These are phyloP conservation scores for Termitomyces sp. DNA, from an alignment of 768 basidiomycete species.

Conservation along the genomic window DNA sequence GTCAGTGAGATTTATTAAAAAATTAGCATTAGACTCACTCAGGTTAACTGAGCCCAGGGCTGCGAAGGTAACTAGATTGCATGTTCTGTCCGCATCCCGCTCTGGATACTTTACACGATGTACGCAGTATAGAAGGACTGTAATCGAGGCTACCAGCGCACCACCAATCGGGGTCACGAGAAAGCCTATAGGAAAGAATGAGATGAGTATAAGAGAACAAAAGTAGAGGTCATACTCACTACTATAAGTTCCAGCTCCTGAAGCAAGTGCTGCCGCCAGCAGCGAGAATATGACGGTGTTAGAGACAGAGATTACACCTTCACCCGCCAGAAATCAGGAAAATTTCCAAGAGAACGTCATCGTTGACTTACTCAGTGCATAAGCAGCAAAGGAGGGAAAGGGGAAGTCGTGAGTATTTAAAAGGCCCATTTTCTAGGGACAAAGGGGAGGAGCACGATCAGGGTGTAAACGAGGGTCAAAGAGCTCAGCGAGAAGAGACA, in stretches of 20 bases:
- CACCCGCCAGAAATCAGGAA: neutral
- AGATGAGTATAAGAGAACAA: neutral
- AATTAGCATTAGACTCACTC: slow-evolving; percentile 2
- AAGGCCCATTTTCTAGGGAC: neutral
- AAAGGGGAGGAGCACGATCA: neutral
- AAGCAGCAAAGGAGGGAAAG: slow-evolving; percentile 9
- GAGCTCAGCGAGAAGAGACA: neutral
- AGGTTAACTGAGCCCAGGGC: slow-evolving; percentile 6
- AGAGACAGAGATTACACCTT: slow-evolving; percentile 8
- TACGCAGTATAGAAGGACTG: slow-evolving; percentile 11
- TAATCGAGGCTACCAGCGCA: slow-evolving; percentile 14
- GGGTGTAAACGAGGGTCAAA: neutral
- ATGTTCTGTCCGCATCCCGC: slow-evolving; percentile 5
- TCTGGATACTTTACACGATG: slow-evolving; percentile 13
- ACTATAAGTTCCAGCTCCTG: slow-evolving; percentile 10
- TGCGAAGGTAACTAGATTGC: slow-evolving; percentile 13
- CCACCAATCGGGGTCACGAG: slow-evolving; percentile 14
- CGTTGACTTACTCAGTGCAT: slow-evolving; percentile 6
- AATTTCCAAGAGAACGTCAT: no score
- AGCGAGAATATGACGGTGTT: slow-evolving; percentile 8
- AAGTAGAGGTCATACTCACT: neutral
- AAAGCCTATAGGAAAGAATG: slow-evolving; percentile 1
- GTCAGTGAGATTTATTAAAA: neutral
- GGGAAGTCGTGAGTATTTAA: slow-evolving; percentile 9
- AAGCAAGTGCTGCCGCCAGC: slow-evolving; percentile 9